Percentiles rank a stretch among this genome's conserved stretches.
phyloP scores from a whole-genome alignment of 1,139 yeast genomes.

The Nakaseomyces nivariensis region DNA sequence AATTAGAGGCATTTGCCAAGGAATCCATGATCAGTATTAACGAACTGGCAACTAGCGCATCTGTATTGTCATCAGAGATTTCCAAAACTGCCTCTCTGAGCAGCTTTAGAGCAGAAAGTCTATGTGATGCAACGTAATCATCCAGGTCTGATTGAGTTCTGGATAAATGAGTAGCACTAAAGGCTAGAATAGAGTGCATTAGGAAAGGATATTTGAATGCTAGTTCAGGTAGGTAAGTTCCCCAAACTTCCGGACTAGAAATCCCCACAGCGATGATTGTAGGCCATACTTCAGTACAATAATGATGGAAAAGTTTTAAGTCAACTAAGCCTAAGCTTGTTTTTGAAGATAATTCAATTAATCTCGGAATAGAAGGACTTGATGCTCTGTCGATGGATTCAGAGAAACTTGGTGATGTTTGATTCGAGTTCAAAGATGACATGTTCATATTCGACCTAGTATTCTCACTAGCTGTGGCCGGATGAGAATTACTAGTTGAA shows the following conservation, averaged over 20 bases:
- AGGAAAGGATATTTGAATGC: slow-evolving; percentile 84
- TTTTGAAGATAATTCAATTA: slow-evolving; percentile 23
- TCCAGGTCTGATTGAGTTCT: slow-evolving; percentile 69
- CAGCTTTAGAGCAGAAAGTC: slow-evolving; percentile 76
- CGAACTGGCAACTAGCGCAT: slow-evolving; percentile 88
- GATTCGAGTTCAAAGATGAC: not conserved
- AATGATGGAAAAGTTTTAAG: slow-evolving; percentile 74
- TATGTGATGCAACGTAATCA: slow-evolving; percentile 74
- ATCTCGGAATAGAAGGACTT: slow-evolving; percentile 10
- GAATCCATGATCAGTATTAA: slow-evolving; percentile 85
- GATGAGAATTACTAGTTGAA: slow-evolving; percentile 3
- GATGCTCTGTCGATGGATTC: not conserved
- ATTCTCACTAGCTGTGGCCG: not conserved
- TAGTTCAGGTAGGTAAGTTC: slow-evolving; percentile 72
- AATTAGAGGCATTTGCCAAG: slow-evolving; percentile 58
- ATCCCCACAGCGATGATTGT: slow-evolving; percentile 89
- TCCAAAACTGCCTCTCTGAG: slow-evolving; percentile 78
- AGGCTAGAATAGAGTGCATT: slow-evolving; percentile 85
- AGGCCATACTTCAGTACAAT: slow-evolving; percentile 72
- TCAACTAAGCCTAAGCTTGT: slow-evolving; percentile 60
- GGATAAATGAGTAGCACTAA: slow-evolving; percentile 84
- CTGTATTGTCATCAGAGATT: slow-evolving; percentile 76
- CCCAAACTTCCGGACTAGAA: slow-evolving; percentile 81
- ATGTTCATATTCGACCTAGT: not conserved
- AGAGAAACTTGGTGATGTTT: not conserved